Evolutionary conservation across 106 monocot genomes (phyloP).

Genomic region (Allium fistulosum): DNA sequence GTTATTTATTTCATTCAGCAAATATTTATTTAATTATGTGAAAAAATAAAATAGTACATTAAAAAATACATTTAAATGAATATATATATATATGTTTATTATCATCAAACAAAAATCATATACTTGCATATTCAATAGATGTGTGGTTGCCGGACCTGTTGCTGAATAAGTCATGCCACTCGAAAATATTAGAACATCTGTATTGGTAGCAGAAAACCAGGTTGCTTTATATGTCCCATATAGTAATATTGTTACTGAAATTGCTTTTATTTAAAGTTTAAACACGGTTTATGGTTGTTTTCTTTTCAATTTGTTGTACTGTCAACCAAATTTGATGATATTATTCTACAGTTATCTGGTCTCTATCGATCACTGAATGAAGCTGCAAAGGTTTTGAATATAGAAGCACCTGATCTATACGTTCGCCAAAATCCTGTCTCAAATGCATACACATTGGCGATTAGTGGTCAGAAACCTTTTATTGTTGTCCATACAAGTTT

Average conservation of each 20-base stretch:
- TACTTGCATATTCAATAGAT: too few species aligned
- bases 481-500: constrained; percentile 94
- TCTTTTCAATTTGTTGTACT: background rate
- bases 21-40: too few species aligned
- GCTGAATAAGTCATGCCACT: constrained; percentile 90
- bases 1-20: too few species aligned
- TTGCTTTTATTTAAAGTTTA: background rate
- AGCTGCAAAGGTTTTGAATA: constrained; percentile 68
- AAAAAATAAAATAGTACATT: too few species aligned
- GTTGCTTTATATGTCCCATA: constrained; percentile 16
- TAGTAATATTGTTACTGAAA: background rate
- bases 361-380: constrained; percentile 61
- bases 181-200: constrained; percentile 89
- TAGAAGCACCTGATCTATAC: constrained; percentile 89
- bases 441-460: constrained; percentile 97
- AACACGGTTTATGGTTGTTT: background rate
- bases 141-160: constrained; percentile 50
- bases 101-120: too few species aligned
- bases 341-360: constrained; percentile 55
- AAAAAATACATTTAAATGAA: too few species aligned
- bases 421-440: constrained; percentile 89
- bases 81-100: too few species aligned
- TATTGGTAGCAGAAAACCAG: constrained; percentile 94
- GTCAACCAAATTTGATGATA: background rate
- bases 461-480: constrained; percentile 87